Conservation (phyloP, 257 asterid species). For the Jasminum sambac region DNA sequence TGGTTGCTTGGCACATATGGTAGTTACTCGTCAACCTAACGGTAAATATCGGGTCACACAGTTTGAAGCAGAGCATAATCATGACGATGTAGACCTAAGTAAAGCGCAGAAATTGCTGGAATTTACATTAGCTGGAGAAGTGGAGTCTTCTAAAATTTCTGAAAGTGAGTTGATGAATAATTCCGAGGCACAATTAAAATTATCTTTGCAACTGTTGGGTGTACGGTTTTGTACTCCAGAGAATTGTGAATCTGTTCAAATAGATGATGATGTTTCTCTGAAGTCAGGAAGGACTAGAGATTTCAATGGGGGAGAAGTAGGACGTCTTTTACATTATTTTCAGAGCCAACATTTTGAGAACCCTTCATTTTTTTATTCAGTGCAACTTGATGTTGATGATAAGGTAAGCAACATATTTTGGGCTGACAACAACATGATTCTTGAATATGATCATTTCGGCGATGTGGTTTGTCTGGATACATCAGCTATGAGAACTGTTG, state of each 20-base stretch:
- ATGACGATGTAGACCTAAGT: constrained; percentile 46
- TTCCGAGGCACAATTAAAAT: constrained; percentile 39
- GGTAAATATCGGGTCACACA: constrained; percentile 57
- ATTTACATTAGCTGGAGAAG: constrained; percentile 32
- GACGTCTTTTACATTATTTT: constrained; percentile 49
- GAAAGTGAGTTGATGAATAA: constrained; percentile 45
- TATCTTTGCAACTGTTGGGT: constrained; percentile 52
- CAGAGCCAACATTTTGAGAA: constrained; percentile 57
- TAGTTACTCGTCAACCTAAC: constrained; percentile 52
- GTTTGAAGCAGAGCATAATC: constrained; percentile 54
- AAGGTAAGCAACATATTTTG: constrained; percentile 63
- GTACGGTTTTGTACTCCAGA: constrained; percentile 52
- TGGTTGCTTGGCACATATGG: constrained; percentile 65
- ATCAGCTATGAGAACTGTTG: constrained; percentile 38
- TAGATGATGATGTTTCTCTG: constrained; percentile 38
- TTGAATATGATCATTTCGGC: constrained; percentile 55
- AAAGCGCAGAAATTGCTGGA: constrained; percentile 42
- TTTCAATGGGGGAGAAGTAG: constrained; percentile 62
- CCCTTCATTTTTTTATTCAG: constrained; percentile 51
- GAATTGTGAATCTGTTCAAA: constrained; percentile 40
- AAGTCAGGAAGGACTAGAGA: constrained; percentile 48
- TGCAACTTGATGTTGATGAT: constrained; percentile 55
- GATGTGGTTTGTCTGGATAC: constrained; percentile 64
- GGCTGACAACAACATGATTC: constrained; percentile 59
- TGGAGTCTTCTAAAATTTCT: constrained; percentile 38